Evolutionary conservation across 2,329 filamentous ascomycete genomes (phyloP).

Genomic region (Fusarium aywerte): DNA sequence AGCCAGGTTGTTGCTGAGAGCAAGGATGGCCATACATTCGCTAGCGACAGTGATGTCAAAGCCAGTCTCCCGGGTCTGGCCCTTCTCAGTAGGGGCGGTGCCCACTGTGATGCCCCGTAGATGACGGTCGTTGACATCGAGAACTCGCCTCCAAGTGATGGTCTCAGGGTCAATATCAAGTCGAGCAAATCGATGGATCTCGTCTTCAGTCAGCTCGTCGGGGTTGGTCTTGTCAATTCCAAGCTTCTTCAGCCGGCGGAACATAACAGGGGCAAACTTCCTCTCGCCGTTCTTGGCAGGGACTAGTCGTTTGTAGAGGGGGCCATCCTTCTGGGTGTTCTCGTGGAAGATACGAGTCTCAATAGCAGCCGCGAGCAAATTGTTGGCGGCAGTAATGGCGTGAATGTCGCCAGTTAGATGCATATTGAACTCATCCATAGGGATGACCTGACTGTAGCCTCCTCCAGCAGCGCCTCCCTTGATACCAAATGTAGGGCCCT

Average conservation of each 20-base stretch:
- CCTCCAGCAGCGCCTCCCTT: constrained; percentile 97
- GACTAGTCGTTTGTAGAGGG: constrained; percentile 88
- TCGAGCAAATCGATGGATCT: constrained; percentile 87
- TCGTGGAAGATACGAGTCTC: constrained; percentile 99
- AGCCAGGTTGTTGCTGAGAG: constrained; percentile 84
- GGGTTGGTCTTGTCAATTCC: constrained; percentile 96
- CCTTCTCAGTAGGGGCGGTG: constrained; percentile 89
- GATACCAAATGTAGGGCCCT: constrained; percentile 98
- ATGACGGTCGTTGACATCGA: constrained; percentile 97
- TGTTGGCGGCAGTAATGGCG: constrained; percentile 96
- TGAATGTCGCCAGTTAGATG: constrained; percentile 98
- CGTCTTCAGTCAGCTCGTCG: constrained; percentile 88
- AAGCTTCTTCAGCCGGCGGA: constrained; percentile 91
- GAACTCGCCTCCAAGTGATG: constrained; percentile 94
- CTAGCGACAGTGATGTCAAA: constrained; percentile 98
- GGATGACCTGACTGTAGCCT: constrained; percentile 98
- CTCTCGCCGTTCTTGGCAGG: constrained; percentile 91
- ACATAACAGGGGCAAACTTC: constrained; percentile 89
- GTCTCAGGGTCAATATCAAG: constrained; percentile 96
- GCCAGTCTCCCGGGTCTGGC: constrained; percentile 85
- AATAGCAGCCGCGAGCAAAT: constrained; percentile 93
- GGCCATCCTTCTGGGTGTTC: constrained; percentile 88
- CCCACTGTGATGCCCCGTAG: constrained; percentile 90
- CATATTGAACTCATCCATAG: constrained; percentile 99
- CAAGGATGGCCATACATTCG: constrained; percentile 98